Percentiles rank a stretch among this genome's conserved stretches.
Evolutionary conservation across 345 rosid species (phyloP).

Genomic region (Rhodamnia rubescens): DNA sequence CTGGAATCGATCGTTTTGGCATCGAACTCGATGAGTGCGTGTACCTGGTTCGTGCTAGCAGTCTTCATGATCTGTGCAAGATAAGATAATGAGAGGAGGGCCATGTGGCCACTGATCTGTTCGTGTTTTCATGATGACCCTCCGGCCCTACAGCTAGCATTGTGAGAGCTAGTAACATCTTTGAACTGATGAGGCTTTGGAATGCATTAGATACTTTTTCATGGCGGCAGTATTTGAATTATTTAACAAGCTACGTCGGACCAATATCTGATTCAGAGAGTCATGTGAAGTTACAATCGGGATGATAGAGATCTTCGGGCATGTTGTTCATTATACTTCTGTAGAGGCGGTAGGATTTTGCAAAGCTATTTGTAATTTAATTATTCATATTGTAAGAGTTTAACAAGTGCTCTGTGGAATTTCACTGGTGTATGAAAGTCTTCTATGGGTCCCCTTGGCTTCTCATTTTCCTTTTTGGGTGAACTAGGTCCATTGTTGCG

Average conservation of each 20-base stretch:
- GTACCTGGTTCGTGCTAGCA: fast-evolving
- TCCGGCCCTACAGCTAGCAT: neutral
- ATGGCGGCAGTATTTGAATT: neutral
- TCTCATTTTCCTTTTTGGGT: neutral
- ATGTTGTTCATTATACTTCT: neutral
- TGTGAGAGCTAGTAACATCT: neutral
- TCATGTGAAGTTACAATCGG: neutral
- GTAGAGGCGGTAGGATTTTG: neutral
- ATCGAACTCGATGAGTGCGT: neutral
- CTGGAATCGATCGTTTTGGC: neutral
- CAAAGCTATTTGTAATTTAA: neutral
- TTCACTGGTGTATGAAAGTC: neutral
- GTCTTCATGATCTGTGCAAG: neutral
- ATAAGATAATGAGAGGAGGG: neutral
- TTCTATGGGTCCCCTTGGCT: neutral
- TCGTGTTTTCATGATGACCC: neutral
- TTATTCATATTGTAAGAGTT: neutral
- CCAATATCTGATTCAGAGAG: neutral
- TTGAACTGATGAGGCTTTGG: neutral
- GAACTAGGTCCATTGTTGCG: neutral
- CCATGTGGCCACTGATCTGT: neutral
- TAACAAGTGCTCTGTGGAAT: neutral
- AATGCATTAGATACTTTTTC: neutral
- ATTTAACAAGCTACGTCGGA: neutral
- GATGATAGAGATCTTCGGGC: neutral